phyloP scores from a whole-genome alignment of 345 rosid genomes.

The Sonneratia caseolaris region DNA sequence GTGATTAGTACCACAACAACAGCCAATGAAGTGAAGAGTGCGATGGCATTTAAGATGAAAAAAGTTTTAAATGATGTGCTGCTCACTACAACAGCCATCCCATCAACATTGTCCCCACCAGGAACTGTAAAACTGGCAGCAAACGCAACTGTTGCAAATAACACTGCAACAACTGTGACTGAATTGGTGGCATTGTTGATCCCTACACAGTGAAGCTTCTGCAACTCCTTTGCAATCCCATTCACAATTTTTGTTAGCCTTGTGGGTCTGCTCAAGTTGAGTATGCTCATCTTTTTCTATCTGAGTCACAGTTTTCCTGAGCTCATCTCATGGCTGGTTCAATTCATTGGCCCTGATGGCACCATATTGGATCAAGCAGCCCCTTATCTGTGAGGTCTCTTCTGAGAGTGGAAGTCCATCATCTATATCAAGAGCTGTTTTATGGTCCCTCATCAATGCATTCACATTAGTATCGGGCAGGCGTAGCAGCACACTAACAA shows the following conservation, averaged over 20 bases:
- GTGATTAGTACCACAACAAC: constrained; percentile 92
- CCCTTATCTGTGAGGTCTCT: constrained; percentile 52
- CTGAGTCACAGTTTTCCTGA: constrained; percentile 63
- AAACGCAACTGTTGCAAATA: constrained; percentile 91
- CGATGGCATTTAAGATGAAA: constrained; percentile 56
- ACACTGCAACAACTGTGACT: constrained; percentile 82
- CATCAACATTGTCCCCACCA: constrained; percentile 52
- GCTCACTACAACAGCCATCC: constrained; percentile 47
- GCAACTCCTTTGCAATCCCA: constrained; percentile 70
- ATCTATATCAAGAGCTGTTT: constrained; percentile 77
- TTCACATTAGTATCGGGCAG: constrained; percentile 69
- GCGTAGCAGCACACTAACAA: constrained; percentile 52
- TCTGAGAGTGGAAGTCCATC: constrained; percentile 73
- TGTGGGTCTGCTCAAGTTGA: constrained; percentile 85
- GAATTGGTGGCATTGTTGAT: constrained; percentile 84
- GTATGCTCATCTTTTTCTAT: constrained; percentile 69
- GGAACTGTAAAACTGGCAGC: constrained; percentile 79
- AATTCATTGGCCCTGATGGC: constrained; percentile 67
- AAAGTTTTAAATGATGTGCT: constrained; percentile 49
- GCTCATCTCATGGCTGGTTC: constrained; percentile 74
- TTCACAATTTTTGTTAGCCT: constrained; percentile 64
- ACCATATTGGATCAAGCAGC: constrained; percentile 46
- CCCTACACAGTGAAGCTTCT: constrained; percentile 68
- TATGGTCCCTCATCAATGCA: constrained; percentile 61
- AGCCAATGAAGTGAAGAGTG: constrained; percentile 80